Percentiles rank a stretch among this genome's conserved stretches.
Conservation (phyloP, 169 alveolate genomes). For the Plasmodium relictum region DNA sequence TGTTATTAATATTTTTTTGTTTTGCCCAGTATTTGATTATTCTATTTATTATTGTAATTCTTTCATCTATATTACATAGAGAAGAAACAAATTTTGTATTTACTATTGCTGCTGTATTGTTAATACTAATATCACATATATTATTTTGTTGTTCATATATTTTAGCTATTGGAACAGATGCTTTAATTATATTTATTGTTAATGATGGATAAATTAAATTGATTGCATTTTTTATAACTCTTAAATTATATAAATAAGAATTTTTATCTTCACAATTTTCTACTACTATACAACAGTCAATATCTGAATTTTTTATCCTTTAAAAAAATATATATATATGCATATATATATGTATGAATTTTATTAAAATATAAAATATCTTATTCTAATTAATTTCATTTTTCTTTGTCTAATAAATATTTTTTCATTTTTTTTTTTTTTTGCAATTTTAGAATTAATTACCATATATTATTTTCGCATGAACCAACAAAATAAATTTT, state of each 20-base stretch:
- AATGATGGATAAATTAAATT: conserved; percentile 65
- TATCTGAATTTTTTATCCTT: conserved; percentile 76
- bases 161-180: conserved; percentile 88
- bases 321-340: neutral
- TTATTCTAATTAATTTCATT: neutral
- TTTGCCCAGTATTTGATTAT: conserved; percentile 91
- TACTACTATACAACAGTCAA: conserved; percentile 71
- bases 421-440: conserved; percentile 21
- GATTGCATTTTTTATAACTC: conserved; percentile 66
- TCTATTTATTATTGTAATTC: conserved; percentile 86
- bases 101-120: conserved; percentile 88
- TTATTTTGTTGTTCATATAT: conserved; percentile 78
- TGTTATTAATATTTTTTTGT: conserved; percentile 85
- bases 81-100: conserved; percentile 84
- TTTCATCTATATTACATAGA: conserved; percentile 79
- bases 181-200: conserved; percentile 80
- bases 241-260: conserved; percentile 52
- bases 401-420: neutral
- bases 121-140: conserved; percentile 87
- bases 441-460: neutral
- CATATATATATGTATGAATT: neutral
- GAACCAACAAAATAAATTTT: conserved; percentile 71
- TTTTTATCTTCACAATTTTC: conserved; percentile 75
- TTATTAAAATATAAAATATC: neutral
- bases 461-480: conserved; percentile 74